Evolutionary conservation across 371 early-diverging fungal genomes (phyloP).

Genomic region (Polyrhizophydium stewartii): DNA sequence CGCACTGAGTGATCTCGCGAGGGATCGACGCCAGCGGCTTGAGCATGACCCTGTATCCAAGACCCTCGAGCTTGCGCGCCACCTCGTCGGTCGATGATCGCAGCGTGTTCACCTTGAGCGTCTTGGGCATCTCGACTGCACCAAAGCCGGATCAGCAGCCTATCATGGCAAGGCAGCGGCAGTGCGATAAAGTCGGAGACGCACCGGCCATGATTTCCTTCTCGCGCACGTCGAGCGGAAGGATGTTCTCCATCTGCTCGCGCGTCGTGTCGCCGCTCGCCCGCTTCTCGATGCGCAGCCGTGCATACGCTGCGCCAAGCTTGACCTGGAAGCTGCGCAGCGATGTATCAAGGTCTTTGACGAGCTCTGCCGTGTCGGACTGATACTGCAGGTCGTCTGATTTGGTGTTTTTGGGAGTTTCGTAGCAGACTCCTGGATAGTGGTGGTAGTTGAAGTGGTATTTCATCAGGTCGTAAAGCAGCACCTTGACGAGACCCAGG

Average conservation of each 20-base stretch:
- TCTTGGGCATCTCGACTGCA: conserved; percentile 49
- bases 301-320: conserved; percentile 42
- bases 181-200: neutral
- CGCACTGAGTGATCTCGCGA: neutral
- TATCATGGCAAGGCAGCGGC: neutral
- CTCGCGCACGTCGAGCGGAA: conserved; percentile 36
- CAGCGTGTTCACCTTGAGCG: conserved; percentile 70
- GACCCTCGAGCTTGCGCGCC: conserved; percentile 17
- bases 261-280: conserved; percentile 30
- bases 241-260: conserved; percentile 41
- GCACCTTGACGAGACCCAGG: conserved; percentile 38
- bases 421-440: conserved; percentile 30
- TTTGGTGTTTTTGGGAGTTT: neutral
- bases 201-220: conserved; percentile 39
- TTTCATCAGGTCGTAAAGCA: conserved; percentile 43
- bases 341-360: conserved; percentile 29
- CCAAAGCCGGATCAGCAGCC: conserved; percentile 15
- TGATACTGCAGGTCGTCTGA: conserved; percentile 1
- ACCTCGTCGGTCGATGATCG: conserved; percentile 37
- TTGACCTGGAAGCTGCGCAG: conserved; percentile 27
- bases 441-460: conserved; percentile 35
- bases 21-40: neutral
- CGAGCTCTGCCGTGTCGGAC: conserved; percentile 10
- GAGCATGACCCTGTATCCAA: conserved; percentile 17
- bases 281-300: conserved; percentile 38